Conservation (phyloP, 2,329 filamentous ascomycete species). For the Plenodomus tracheiphilus region DNA sequence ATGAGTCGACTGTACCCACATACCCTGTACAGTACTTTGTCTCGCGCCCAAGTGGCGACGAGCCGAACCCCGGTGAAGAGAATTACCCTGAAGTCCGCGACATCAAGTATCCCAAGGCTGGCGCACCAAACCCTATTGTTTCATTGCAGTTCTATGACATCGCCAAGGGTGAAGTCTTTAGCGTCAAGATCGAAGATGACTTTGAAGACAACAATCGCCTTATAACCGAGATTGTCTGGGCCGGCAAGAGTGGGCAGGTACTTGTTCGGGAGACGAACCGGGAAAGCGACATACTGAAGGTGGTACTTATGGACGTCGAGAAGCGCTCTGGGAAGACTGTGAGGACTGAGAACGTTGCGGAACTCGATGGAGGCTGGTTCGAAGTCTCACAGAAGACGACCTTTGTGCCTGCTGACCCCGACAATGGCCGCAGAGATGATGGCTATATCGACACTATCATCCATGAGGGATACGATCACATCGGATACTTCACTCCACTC, state of each 20-base stretch:
- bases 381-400: slow-evolving; percentile 86
- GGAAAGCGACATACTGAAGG: slow-evolving; percentile 86
- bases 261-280: slow-evolving; percentile 92
- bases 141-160: slow-evolving; percentile 89
- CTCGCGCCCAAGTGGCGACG: slow-evolving; percentile 76
- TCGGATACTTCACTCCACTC: slow-evolving; percentile 90
- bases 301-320: slow-evolving; percentile 80
- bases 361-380: slow-evolving; percentile 96
- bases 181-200: slow-evolving; percentile 73
- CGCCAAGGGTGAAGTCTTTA: slow-evolving; percentile 74
- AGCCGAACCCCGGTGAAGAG: slow-evolving; percentile 72
- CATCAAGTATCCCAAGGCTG: slow-evolving; percentile 98
- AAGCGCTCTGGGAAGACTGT: slow-evolving; percentile 76
- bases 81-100: slow-evolving; percentile 86
- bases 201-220: slow-evolving; percentile 82
- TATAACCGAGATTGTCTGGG: slow-evolving; percentile 93
- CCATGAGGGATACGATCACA: slow-evolving; percentile 82
- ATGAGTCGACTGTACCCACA: slow-evolving; percentile 88
- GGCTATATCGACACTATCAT: slow-evolving; percentile 94
- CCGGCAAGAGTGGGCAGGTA: slow-evolving; percentile 71
- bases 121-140: slow-evolving; percentile 89
- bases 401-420: slow-evolving; percentile 82
- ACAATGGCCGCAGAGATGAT: slow-evolving; percentile 74
- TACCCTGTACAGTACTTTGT: slow-evolving; percentile 95
- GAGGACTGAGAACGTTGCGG: slow-evolving; percentile 74